Conservation (phyloP, 2,329 filamentous ascomycete genomes). For the Penicillium frequentans region DNA sequence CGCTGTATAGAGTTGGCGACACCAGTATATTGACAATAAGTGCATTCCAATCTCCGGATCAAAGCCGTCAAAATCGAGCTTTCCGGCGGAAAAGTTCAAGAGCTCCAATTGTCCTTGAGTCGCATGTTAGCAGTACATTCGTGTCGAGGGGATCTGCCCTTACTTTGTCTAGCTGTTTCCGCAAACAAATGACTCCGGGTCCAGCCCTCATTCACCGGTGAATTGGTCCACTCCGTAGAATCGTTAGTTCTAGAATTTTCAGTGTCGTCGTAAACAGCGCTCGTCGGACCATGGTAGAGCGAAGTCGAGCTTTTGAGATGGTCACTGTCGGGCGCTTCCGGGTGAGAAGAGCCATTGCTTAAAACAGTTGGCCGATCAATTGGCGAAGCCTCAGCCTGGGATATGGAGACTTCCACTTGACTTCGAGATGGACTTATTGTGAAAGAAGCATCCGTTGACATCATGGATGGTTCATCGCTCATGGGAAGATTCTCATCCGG, state of each 20-base stretch:
- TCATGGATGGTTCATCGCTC: not conserved
- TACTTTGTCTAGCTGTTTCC: conserved; percentile 25
- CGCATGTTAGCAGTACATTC: no score
- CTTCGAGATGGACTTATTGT: conserved; percentile 5
- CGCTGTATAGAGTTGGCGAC: conserved; percentile 52
- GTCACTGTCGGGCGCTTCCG: conserved; percentile 21
- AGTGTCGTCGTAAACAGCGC: conserved; percentile 25
- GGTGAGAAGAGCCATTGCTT: conserved; percentile 14
- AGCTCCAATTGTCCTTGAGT: conserved; percentile 49
- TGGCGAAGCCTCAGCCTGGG: conserved; percentile 6
- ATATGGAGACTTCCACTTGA: not conserved
- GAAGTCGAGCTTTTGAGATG: conserved; percentile 11
- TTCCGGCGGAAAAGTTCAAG: conserved; percentile 47
- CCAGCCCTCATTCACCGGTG: conserved; percentile 14
- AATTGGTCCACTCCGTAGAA: not conserved
- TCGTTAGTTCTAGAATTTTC: conserved; percentile 4
- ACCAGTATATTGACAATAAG: conserved; percentile 55
- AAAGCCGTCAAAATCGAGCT: conserved; percentile 58
- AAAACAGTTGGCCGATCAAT: conserved; percentile 6
- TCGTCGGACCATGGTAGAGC: conserved; percentile 25
- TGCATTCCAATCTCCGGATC: conserved; percentile 55
- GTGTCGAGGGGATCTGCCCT: not conserved
- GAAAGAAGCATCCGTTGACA: conserved; percentile 5
- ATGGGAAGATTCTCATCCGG: not conserved
- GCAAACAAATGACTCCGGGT: conserved; percentile 24